phyloP scores from a whole-genome alignment of 352 stramenopile genomes.

The Pythium myriotylum region DNA sequence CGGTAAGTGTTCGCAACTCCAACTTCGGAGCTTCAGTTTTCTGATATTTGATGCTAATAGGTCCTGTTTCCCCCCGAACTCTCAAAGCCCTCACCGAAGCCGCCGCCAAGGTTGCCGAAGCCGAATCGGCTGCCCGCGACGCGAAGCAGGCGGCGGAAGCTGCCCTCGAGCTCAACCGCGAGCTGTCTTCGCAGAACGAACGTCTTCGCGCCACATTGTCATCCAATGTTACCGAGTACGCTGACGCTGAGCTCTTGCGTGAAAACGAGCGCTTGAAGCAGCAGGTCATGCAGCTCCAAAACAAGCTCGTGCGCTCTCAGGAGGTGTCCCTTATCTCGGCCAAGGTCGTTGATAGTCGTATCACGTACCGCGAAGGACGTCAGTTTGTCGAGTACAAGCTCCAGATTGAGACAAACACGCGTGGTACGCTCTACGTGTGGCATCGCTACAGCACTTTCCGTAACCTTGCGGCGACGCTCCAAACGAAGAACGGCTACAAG shows the following conservation, averaged over 20 bases:
- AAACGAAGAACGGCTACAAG: slow-evolving; percentile 43
- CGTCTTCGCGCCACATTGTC: slow-evolving; percentile 34
- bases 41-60: slow-evolving; percentile 13
- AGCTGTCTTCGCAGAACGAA: slow-evolving; percentile 37
- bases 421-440: slow-evolving; percentile 47
- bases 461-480: slow-evolving; percentile 41
- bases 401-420: slow-evolving; percentile 47
- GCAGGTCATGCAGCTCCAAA: slow-evolving; percentile 42
- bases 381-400: slow-evolving; percentile 62
- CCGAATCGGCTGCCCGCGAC: slow-evolving; percentile 68
- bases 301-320: slow-evolving; percentile 42
- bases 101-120: slow-evolving; percentile 73
- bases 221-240: slow-evolving; percentile 38
- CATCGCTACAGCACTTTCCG: slow-evolving; percentile 54
- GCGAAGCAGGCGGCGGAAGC: slow-evolving; percentile 51
- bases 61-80: slow-evolving; percentile 61
- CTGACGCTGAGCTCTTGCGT: slow-evolving; percentile 33
- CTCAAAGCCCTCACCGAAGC: slow-evolving; percentile 70
- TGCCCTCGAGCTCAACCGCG: slow-evolving; percentile 36
- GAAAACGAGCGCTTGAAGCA: slow-evolving; percentile 41
- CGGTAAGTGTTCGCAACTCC: slow-evolving; percentile 23
- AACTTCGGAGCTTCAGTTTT: too few species aligned
- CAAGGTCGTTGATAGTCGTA: slow-evolving; percentile 41
- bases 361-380: slow-evolving; percentile 36
- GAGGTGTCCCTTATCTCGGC: slow-evolving; percentile 38